Evolutionary conservation across 1,284 basidiomycete genomes (phyloP).

Genomic region (Ganoderma multipileum): DNA sequence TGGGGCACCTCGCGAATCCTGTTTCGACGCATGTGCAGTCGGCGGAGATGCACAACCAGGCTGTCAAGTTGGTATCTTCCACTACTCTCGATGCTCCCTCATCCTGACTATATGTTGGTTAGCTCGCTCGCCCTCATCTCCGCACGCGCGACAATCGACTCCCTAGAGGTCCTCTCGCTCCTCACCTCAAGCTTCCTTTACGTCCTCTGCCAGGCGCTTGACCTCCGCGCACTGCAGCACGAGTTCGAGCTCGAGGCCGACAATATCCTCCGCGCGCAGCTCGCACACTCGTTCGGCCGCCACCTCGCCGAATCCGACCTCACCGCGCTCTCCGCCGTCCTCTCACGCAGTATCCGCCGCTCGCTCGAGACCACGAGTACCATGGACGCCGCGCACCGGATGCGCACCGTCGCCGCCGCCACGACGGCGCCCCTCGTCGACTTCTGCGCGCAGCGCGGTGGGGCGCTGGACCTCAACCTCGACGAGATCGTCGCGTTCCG

Average conservation of each 20-base stretch:
- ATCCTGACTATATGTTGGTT: conserved; percentile 7
- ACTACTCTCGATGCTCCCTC: not conserved
- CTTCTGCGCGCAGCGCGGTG: conserved; percentile 45
- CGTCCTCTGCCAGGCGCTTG: conserved; percentile 82
- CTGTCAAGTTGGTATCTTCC: conserved; percentile 34
- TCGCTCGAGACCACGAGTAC: conserved; percentile 70
- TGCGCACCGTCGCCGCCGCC: conserved; percentile 70
- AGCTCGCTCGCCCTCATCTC: conserved; percentile 86
- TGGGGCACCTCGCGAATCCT: conserved; percentile 87
- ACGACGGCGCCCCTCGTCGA: conserved; percentile 69
- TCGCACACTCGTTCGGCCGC: conserved; percentile 53
- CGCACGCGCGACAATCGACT: conserved; percentile 77
- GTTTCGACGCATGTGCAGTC: conserved; percentile 88
- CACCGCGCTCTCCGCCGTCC: conserved; percentile 41
- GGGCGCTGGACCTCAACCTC: conserved; percentile 32
- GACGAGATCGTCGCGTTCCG: conserved; percentile 58
- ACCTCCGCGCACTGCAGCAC: conserved; percentile 74
- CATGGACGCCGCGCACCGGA: conserved; percentile 71
- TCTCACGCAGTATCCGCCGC: conserved; percentile 52
- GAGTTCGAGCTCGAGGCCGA: conserved; percentile 65
- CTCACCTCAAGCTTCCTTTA: conserved; percentile 80
- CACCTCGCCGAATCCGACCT: conserved; percentile 45
- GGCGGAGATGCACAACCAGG: conserved; percentile 90
- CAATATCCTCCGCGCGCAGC: conserved; percentile 57
- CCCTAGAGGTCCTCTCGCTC: conserved; percentile 79